phyloP scores from a whole-genome alignment of 2,329 filamentous ascomycete species.

The Magnaporthiopsis incrustans region DNA sequence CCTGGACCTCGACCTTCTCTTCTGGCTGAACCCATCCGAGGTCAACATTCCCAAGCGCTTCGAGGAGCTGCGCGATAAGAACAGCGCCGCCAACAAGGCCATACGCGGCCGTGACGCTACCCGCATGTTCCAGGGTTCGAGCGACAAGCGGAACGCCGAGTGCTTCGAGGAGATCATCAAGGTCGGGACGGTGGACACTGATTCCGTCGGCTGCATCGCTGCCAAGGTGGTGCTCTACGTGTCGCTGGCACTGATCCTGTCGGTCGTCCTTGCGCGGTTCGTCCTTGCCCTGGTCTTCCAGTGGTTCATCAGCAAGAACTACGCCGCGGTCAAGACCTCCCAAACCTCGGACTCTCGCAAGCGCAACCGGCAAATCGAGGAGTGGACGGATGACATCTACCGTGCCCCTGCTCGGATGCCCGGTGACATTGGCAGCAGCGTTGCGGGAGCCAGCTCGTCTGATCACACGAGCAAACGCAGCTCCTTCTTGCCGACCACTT shows the following conservation, averaged over 20 bases:
- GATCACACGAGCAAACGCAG: slow-evolving; percentile 72
- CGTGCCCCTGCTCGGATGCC: slow-evolving; percentile 75
- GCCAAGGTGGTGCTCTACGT: slow-evolving; percentile 95
- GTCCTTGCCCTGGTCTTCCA: slow-evolving; percentile 85
- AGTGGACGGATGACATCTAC: slow-evolving; percentile 97
- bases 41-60: slow-evolving; percentile 71
- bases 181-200: slow-evolving; percentile 91
- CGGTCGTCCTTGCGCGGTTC: slow-evolving; percentile 82
- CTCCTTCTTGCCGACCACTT: slow-evolving; percentile 89
- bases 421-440: slow-evolving; percentile 62
- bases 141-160: slow-evolving; percentile 74
- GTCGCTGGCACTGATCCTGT: slow-evolving; percentile 82
- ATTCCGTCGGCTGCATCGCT: slow-evolving; percentile 93
- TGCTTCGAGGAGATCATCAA: slow-evolving; percentile 93
- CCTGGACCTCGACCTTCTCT: slow-evolving; percentile 77
- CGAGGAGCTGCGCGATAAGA: slow-evolving; percentile 66
- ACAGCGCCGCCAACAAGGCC: slow-evolving; percentile 47
- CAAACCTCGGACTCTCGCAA: slow-evolving; percentile 74
- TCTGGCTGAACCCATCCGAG: slow-evolving; percentile 81
- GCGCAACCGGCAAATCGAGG: slow-evolving; percentile 88
- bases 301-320: slow-evolving; percentile 88
- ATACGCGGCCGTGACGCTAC: slow-evolving; percentile 85
- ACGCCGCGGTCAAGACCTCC: slow-evolving; percentile 77
- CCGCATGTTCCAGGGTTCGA: slow-evolving; percentile 69
- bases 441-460: slow-evolving; percentile 42